phyloP scores from a whole-genome alignment of 768 basidiomycete genomes.

The Leccinum subtestaceum region DNA sequence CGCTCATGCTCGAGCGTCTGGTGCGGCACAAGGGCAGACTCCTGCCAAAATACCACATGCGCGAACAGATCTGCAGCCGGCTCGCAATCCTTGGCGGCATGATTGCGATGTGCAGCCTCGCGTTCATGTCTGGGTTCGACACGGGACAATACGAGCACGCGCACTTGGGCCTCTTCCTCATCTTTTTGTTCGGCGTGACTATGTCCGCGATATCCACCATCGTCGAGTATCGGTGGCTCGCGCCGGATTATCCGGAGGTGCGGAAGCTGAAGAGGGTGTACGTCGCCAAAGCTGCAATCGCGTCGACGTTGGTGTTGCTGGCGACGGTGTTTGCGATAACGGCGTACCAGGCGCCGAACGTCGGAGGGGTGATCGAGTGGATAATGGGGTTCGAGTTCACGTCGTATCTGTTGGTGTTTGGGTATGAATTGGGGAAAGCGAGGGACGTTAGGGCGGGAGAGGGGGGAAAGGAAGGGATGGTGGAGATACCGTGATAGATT shows the following conservation, averaged over 20 bases:
- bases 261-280: conserved; percentile 52
- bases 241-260: conserved; percentile 48
- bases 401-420: conserved; percentile 70
- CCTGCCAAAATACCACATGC: conserved; percentile 52
- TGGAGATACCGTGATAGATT: conserved; percentile 2
- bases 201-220: conserved; percentile 77
- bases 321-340: conserved; percentile 62
- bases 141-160: conserved; percentile 48
- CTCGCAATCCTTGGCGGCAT: conserved; percentile 60
- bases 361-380: conserved; percentile 75
- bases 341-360: conserved; percentile 43
- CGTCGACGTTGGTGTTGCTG: conserved; percentile 52
- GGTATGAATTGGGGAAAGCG: conserved; percentile 61
- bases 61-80: conserved; percentile 52
- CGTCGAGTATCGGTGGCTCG: conserved; percentile 66
- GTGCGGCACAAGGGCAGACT: conserved; percentile 68
- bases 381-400: conserved; percentile 64
- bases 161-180: conserved; percentile 61
- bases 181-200: conserved; percentile 72
- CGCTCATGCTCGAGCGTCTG: conserved; percentile 58
- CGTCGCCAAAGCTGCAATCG: conserved; percentile 58
- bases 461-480: background rate
- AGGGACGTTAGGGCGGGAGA: conserved; percentile 22
- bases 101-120: conserved; percentile 62
- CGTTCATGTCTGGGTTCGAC: conserved; percentile 71